phyloP scores from a whole-genome alignment of 208 protist genomes.

The Acanthamoeba quina region DNA sequence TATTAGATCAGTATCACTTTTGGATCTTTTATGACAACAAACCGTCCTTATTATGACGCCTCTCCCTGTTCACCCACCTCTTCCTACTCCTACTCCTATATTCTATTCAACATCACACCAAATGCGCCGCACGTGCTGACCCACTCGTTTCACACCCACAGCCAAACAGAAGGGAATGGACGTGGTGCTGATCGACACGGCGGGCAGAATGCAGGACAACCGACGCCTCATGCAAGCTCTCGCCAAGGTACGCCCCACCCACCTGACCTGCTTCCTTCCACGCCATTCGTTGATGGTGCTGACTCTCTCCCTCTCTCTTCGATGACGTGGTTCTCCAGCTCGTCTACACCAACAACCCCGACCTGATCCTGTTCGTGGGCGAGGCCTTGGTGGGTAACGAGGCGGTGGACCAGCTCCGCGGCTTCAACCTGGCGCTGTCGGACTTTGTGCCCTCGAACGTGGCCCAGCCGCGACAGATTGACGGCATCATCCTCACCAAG shows the following conservation, averaged over 20 bases:
- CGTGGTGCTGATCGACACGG: constrained; percentile 99
- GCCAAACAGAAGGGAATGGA: constrained; percentile 91
- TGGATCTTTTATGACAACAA: constrained; percentile 2
- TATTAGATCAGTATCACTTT: constrained; percentile 69
- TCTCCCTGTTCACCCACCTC: neutral
- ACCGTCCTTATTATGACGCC: constrained; percentile 67
- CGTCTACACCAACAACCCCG: constrained; percentile 97
- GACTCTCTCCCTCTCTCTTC: neutral
- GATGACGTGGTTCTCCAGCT: constrained; percentile 85
- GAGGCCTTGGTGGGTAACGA: constrained; percentile 99
- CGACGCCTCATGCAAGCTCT: constrained; percentile 98
- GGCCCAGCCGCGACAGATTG: constrained; percentile 94
- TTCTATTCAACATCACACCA: neutral
- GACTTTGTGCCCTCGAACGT: constrained; percentile 92
- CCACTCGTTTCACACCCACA: constrained; percentile 61
- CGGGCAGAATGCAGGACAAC: constrained; percentile 99
- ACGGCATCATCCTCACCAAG: constrained; percentile 99
- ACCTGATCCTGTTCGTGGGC: constrained; percentile 99
- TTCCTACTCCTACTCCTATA: constrained; percentile 28
- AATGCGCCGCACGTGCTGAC: neutral
- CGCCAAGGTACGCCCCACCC: constrained; percentile 90
- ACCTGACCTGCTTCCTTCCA: neutral
- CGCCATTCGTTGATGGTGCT: neutral
- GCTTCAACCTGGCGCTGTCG: constrained; percentile 97
- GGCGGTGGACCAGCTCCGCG: constrained; percentile 98